These are phyloP conservation scores for Antitrichia curtipendula DNA, from an alignment of 225 moss, liverwort and hornwort species.

Conservation along the genomic window DNA sequence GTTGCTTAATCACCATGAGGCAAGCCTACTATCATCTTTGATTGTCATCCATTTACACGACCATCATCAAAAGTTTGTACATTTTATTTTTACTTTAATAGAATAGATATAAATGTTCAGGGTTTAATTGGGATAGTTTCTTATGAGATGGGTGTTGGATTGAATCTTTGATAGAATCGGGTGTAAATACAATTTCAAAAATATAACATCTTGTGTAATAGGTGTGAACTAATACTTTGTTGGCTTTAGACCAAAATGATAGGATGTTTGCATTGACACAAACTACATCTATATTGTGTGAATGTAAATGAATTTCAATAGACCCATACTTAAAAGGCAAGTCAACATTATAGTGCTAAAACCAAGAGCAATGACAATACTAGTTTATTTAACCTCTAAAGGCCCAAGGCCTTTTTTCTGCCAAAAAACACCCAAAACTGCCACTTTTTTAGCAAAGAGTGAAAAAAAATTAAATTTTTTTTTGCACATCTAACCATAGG, in stretches of 20 bases:
- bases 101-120: not conserved
- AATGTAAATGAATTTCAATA: not conserved
- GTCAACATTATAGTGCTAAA: not conserved
- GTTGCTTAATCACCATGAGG: not conserved
- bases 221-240: not conserved
- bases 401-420: no score
- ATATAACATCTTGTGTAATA: no score
- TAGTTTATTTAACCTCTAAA: no score
- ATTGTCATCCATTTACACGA: not conserved
- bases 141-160: accelerated
- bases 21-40: not conserved
- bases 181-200: accelerated
- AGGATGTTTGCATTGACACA: not conserved
- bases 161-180: not conserved
- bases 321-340: not conserved
- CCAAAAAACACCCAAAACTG: no score
- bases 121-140: accelerated
- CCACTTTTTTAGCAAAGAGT: no score
- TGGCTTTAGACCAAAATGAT: not conserved
- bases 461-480: no score
- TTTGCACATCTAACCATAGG: no score
- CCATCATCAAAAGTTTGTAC: not conserved
- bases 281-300: not conserved
- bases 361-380: not conserved
- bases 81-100: not conserved